Base-by-base conservation (phyloP, 306 rosid species). In the Albizia julibrissin region DNA sequence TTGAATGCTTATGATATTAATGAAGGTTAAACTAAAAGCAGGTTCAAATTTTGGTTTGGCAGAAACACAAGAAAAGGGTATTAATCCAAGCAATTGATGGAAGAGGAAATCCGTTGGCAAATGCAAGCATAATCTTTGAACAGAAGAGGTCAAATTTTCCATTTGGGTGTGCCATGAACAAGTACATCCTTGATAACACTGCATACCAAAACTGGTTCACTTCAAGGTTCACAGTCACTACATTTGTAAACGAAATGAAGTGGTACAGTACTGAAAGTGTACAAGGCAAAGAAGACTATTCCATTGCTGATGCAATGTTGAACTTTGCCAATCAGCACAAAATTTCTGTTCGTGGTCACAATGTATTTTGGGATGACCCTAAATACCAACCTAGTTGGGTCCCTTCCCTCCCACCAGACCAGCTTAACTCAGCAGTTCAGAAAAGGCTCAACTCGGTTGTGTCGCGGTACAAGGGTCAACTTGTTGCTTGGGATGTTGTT, bases 401-500 rank as follows among this genome's bases (percentile, higher is more conserved):
- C 10, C 22, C 46, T 29, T 85, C 92, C 16, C 91, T 95, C 15
- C 24, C 92, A 0, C 56, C 42, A 3, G 2, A 0, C 1, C 84
- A 81, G 8, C 89, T 94, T 6, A 59, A 26, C 6, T 1, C 2
- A 8, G 97, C 94, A 4, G 85, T 74, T 3, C 6, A 10, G 15
- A 87, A 39, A 47, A 88, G 97, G 79, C 54, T 90, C 8, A 40
- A 22, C 5, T 90, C 95, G 0, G 15, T 93, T 44, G 78, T 95
- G 82, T 34, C 83, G 2, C 87, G 84, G 74, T 95, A 93, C 80
- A 86, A 44, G 31, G 97, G 92, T 21, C 83, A 88, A 76, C 58
- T 95, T 26, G 87, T 91, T 71, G 89, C 77, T 6, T 94, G 95
- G 98, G 98, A 94, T 81, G 97, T 92, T 74, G 91, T 85, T 1